Percentiles rank a stretch among this genome's conserved stretches.
Evolutionary conservation across 2,329 filamentous ascomycete genomes (phyloP).

Genomic region (Aspergillus spinulosporus): DNA sequence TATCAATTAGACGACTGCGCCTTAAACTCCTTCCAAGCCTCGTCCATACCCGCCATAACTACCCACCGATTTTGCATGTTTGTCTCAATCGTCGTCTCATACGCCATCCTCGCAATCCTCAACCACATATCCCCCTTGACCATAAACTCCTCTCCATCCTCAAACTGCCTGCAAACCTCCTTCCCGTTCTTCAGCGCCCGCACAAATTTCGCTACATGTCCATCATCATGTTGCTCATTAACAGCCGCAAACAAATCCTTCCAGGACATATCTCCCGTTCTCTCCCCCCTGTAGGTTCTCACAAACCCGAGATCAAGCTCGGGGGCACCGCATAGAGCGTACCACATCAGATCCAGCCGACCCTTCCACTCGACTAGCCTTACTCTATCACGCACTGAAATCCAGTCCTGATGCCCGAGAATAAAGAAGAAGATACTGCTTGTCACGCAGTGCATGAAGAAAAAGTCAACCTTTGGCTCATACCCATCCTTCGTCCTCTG

Average conservation of each 20-base stretch:
- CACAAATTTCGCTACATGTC: constrained; percentile 14
- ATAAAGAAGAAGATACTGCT: constrained; percentile 10
- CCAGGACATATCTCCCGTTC: constrained; percentile 3
- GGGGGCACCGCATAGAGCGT: constrained; percentile 5
- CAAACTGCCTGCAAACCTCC: constrained; percentile 9
- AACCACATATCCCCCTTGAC: constrained; percentile 14
- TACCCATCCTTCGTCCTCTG: not conserved
- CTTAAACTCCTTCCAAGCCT: not conserved
- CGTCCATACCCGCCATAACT: constrained; percentile 8
- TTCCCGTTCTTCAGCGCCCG: constrained; percentile 13
- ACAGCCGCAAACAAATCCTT: constrained; percentile 1
- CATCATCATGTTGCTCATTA: constrained; percentile 15
- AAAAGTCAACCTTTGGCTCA: constrained; percentile 12
- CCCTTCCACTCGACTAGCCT: constrained; percentile 14
- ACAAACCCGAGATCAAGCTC: constrained; percentile 3
- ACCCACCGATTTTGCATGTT: constrained; percentile 3
- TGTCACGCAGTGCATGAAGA: constrained; percentile 13
- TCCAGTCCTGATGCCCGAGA: not conserved
- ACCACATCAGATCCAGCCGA: constrained; percentile 12
- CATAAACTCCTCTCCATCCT: constrained; percentile 1
- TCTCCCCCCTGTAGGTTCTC: not conserved
- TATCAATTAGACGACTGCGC: not conserved
- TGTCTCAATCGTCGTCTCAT: constrained; percentile 5
- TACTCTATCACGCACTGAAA: not conserved
- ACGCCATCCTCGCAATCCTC: constrained; percentile 12